Evolutionary conservation across 2,329 filamentous ascomycete genomes (phyloP).

Genomic region (Calonectria multiphialidica): DNA sequence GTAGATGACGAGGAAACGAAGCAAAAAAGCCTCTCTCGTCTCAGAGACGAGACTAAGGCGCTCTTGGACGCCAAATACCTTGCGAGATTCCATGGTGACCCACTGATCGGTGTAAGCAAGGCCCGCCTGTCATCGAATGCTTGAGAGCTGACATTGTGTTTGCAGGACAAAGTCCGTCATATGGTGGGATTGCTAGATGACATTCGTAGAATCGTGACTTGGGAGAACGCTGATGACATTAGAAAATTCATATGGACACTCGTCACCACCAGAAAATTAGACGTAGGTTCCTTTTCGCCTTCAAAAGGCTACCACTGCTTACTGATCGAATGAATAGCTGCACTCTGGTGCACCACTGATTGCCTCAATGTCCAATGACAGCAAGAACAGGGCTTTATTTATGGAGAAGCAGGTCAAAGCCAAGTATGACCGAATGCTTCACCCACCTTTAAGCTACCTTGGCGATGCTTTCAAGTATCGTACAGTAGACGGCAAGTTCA

Average conservation of each 20-base stretch:
- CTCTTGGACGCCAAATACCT: not conserved
- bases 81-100: not conserved
- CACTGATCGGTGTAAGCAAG: not conserved
- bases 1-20: slow-evolving; percentile 1
- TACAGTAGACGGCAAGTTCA: slow-evolving; percentile 45
- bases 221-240: not conserved
- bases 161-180: not conserved
- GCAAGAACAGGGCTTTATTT: not conserved
- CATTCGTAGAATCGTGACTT: not conserved
- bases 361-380: not conserved
- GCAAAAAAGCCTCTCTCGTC: not conserved
- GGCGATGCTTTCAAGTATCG: slow-evolving; percentile 42
- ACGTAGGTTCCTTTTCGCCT: not conserved
- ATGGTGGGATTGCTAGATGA: not conserved
- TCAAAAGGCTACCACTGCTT: not conserved
- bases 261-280: not conserved
- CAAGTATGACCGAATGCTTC: slow-evolving; percentile 38
- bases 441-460: slow-evolving; percentile 38
- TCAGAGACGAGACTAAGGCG: not conserved
- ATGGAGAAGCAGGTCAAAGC: slow-evolving; percentile 23
- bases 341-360: not conserved
- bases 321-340: not conserved
- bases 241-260: not conserved
- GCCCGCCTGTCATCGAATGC: too few relatives aligned
- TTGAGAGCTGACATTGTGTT: not conserved